These are phyloP conservation scores for Colletotrichum orbiculare DNA, from an alignment of 2,329 filamentous ascomycete genomes.

Conservation along the genomic window DNA sequence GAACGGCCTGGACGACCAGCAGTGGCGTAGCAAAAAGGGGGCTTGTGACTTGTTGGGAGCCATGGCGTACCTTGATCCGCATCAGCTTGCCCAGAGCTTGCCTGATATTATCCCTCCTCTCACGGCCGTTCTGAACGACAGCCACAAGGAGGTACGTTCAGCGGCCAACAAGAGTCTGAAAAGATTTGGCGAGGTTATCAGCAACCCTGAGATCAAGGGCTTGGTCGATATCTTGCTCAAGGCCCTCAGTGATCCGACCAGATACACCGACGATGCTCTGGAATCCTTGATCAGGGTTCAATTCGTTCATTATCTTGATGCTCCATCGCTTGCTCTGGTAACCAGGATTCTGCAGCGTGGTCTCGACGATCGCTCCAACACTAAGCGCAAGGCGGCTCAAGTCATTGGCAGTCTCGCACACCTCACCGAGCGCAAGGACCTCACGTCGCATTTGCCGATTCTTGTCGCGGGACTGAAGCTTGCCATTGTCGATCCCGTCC, in stretches of 20 bases:
- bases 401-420: constrained; percentile 98
- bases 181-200: constrained; percentile 98
- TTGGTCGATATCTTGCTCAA: constrained; percentile 93
- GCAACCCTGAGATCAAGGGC: constrained; percentile 95
- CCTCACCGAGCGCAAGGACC: constrained; percentile 94
- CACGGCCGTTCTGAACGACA: constrained; percentile 94
- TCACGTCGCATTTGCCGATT: constrained; percentile 89
- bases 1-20: constrained; percentile 90
- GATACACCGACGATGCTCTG: constrained; percentile 93
- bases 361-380: constrained; percentile 88
- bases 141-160: constrained; percentile 93
- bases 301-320: constrained; percentile 98
- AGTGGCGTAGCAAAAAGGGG: constrained; percentile 99
- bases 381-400: constrained; percentile 95
- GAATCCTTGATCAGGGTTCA: constrained; percentile 97
- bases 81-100: constrained; percentile 90
- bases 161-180: constrained; percentile 97
- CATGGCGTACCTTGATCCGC: constrained; percentile 98
- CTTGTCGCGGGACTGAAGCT: constrained; percentile 89
- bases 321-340: constrained; percentile 92
- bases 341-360: constrained; percentile 96
- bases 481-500: constrained; percentile 94
- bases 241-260: constrained; percentile 96
- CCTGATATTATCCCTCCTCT: constrained; percentile 97
- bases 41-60: constrained; percentile 96